Evolutionary conservation across 441 rosid genomes (phyloP).

Genomic region (Mallotus japonicus): DNA sequence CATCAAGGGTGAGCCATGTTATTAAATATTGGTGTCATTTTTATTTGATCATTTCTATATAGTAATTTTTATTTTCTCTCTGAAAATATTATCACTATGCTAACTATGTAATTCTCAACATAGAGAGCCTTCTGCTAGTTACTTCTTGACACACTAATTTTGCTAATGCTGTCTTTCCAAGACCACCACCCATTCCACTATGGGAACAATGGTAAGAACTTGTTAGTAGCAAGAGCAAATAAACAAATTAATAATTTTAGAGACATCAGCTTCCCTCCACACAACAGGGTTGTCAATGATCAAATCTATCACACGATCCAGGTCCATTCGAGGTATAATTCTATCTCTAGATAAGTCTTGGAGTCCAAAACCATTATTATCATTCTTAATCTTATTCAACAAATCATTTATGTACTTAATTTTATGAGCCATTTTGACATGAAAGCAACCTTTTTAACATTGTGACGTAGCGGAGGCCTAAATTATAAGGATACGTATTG

Average conservation of each 20-base stretch:
- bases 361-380: background rate
- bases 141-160: slow-evolving; percentile 20
- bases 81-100: too few species aligned
- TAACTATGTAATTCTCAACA: too few species aligned
- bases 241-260: slow-evolving; percentile 13
- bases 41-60: too few species aligned
- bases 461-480: too few species aligned
- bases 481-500: too few species aligned
- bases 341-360: background rate
- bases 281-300: slow-evolving; percentile 11
- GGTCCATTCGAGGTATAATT: background rate
- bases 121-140: background rate
- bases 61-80: too few species aligned
- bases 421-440: background rate
- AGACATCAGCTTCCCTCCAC: background rate
- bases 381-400: background rate
- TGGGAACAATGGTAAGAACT: slow-evolving; percentile 23
- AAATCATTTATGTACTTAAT: background rate
- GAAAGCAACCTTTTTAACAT: background rate
- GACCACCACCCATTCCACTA: slow-evolving; percentile 24
- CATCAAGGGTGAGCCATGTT: too few species aligned
- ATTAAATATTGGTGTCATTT: too few species aligned
- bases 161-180: slow-evolving; percentile 40
- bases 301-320: background rate
- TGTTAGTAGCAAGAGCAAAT: background rate